phyloP scores from a whole-genome alignment of 2,329 filamentous ascomycete genomes.

The Niveomyces coronatus region DNA sequence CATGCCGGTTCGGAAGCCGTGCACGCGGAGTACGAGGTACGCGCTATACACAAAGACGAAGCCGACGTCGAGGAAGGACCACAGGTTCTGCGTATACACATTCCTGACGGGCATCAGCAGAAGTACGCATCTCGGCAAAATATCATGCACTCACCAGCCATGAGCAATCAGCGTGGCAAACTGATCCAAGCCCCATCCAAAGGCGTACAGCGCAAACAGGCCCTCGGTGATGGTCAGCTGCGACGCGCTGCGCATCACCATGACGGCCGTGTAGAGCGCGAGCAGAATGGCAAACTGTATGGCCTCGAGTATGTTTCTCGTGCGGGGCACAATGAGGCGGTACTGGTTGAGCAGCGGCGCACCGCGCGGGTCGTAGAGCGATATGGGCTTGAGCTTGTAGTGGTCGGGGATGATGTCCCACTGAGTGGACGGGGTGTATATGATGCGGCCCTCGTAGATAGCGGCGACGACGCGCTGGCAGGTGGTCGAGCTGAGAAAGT shows the following conservation, averaged over 20 bases:
- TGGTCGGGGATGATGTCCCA: conserved; percentile 77
- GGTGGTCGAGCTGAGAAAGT: conserved; percentile 65
- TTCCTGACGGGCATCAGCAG: conserved; percentile 38
- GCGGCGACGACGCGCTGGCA: conserved; percentile 75
- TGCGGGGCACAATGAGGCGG: conserved; percentile 71
- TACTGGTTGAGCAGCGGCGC: conserved; percentile 76
- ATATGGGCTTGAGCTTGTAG: conserved; percentile 76
- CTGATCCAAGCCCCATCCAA: conserved; percentile 72
- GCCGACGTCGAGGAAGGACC: conserved; percentile 76
- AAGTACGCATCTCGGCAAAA: neutral
- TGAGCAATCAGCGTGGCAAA: conserved; percentile 69
- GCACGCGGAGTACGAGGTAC: conserved; percentile 59
- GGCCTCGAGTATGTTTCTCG: conserved; percentile 64
- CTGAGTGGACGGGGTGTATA: conserved; percentile 73
- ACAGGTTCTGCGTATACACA: conserved; percentile 79
- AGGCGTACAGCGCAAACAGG: conserved; percentile 61
- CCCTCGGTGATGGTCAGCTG: conserved; percentile 49
- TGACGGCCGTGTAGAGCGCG: conserved; percentile 58
- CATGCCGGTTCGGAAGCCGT: conserved; percentile 45
- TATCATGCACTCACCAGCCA: conserved; percentile 37
- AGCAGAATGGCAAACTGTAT: conserved; percentile 63
- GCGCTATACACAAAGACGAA: conserved; percentile 62
- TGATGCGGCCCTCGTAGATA: conserved; percentile 69
- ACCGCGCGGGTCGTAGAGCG: conserved; percentile 66
- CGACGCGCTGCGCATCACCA: conserved; percentile 55